Conservation (phyloP, 2,329 filamentous ascomycete species). For the Xylariales sp. region DNA sequence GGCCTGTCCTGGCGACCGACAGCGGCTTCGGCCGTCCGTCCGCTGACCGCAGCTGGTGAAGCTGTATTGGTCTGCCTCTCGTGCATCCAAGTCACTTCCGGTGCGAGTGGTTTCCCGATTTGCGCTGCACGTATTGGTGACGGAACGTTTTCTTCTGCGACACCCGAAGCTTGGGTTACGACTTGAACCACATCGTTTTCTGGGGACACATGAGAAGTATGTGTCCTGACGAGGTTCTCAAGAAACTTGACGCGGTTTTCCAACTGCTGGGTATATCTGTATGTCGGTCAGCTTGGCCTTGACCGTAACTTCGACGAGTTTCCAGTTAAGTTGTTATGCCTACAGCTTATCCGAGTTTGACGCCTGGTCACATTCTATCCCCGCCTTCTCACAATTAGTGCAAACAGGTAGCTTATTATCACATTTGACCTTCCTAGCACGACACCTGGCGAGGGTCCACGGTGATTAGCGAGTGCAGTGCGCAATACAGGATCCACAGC, state of each 20-base stretch:
- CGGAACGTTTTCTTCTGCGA: neutral
- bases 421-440: conserved; percentile 76
- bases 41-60: neutral
- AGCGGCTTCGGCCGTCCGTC: neutral
- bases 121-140: no score
- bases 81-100: no score
- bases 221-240: neutral
- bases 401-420: conserved; percentile 94
- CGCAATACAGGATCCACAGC: neutral
- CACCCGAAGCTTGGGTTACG: neutral
- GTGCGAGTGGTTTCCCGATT: neutral
- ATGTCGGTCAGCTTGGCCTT: neutral
- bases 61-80: neutral
- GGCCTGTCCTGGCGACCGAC: neutral
- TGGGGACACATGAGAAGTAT: conserved; percentile 1
- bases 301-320: neutral
- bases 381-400: conserved; percentile 62
- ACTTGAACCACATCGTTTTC: neutral
- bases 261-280: conserved; percentile 2
- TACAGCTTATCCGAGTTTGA: conserved; percentile 5
- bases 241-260: conserved; percentile 3
- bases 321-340: neutral
- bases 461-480: neutral
- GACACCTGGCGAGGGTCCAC: neutral
- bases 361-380: conserved; percentile 6